phyloP scores from a whole-genome alignment of 1,284 basidiomycete genomes.

The Melampsora americana region DNA sequence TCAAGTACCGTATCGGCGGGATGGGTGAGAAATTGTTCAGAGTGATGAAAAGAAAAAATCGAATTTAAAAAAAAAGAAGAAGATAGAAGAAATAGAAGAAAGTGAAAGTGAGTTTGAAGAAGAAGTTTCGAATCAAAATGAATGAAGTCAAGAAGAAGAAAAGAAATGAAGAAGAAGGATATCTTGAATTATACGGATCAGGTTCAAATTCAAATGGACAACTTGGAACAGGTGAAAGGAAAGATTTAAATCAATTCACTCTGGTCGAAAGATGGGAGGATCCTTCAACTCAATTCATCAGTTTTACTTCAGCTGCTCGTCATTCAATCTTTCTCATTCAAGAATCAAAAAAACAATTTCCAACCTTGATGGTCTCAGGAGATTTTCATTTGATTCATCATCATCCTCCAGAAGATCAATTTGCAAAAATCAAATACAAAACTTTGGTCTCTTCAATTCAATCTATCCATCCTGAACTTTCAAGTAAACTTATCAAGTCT shows the following conservation, averaged over 20 bases:
- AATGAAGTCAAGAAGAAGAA: no score
- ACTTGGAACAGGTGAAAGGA: background rate
- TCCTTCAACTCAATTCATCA: background rate
- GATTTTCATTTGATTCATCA: background rate
- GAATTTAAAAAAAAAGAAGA: no score
- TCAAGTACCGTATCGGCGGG: no score
- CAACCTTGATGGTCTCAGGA: constrained; percentile 2
- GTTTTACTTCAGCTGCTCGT: constrained; percentile 8
- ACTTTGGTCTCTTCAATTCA: background rate
- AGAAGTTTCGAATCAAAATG: no score
- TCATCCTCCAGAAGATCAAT: background rate
- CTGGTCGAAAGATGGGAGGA: background rate
- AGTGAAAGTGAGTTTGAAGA: no score
- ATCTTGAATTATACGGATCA: background rate
- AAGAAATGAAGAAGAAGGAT: no score
- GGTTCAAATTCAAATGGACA: constrained; percentile 35
- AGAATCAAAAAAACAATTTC: background rate
- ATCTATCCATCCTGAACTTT: constrained; percentile 2
- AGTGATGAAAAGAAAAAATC: no score
- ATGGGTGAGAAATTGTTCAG: no score
- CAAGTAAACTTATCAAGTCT: background rate
- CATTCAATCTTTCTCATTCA: constrained; percentile 27
- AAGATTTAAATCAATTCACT: constrained; percentile 9
- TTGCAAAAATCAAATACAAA: constrained; percentile 2
- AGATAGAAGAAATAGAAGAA: no score